Conservation (phyloP, 1,284 basidiomycete genomes). For the Boletus semigastroideus region DNA sequence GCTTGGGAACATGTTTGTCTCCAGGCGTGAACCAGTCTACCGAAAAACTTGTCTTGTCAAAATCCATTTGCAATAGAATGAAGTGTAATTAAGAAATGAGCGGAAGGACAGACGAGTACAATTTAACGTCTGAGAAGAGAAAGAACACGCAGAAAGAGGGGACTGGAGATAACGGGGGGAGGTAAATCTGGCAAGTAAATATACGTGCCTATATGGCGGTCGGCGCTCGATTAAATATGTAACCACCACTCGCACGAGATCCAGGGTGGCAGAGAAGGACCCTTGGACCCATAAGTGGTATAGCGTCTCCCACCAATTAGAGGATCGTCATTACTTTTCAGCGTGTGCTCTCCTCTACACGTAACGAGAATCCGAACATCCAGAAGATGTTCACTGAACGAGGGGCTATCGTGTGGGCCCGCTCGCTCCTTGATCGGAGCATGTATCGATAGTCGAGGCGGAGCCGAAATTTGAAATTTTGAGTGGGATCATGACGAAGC, state of each 20-base stretch:
- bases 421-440: neutral
- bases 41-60: slow-evolving; percentile 34
- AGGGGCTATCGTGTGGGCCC: neutral
- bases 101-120: slow-evolving; percentile 5
- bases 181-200: slow-evolving; percentile 3
- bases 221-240: too few species aligned
- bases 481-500: neutral
- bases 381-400: neutral
- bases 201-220: too few species aligned
- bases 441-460: neutral
- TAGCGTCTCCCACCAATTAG: neutral
- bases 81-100: slow-evolving; percentile 7
- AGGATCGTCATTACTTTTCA: slow-evolving; percentile 9
- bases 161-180: neutral
- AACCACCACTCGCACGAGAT: slow-evolving; percentile 4
- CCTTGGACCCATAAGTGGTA: slow-evolving; percentile 16
- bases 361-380: slow-evolving; percentile 9
- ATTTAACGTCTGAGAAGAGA: slow-evolving; percentile 7
- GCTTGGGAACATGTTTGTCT: slow-evolving; percentile 26
- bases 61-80: slow-evolving; percentile 26
- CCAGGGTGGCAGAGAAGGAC: slow-evolving; percentile 19
- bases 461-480: neutral
- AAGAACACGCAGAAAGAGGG: slow-evolving; percentile 1
- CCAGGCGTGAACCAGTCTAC: slow-evolving; percentile 33
- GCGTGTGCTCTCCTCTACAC: slow-evolving; percentile 1